phyloP scores from a whole-genome alignment of 116 monocot species.

The Dioscorea cayenensis region DNA sequence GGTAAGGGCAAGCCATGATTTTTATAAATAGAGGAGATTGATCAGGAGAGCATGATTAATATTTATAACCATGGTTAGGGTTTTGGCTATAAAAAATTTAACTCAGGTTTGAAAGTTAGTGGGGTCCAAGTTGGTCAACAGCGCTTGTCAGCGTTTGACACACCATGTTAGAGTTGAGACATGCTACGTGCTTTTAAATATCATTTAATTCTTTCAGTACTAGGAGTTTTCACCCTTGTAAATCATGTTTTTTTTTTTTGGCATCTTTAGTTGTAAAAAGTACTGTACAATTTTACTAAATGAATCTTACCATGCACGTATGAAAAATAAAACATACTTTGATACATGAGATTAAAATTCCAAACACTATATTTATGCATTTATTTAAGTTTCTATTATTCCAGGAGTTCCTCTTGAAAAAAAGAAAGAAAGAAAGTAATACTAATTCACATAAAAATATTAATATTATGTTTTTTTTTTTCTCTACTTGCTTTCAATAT shows the following conservation, averaged over 20 bases:
- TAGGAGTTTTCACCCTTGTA: neutral
- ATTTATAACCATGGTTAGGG: neutral
- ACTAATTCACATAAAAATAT: no score
- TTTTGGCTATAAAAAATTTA: neutral
- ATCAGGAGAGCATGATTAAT: no score
- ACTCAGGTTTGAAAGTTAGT: neutral
- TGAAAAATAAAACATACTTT: neutral
- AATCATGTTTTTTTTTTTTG: neutral
- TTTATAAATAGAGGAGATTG: neutral
- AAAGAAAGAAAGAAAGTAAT: no score
- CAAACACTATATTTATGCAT: no score
- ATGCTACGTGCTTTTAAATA: neutral
- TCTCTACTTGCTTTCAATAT: no score
- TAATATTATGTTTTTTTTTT: no score
- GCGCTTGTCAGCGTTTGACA: neutral
- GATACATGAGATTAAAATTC: no score
- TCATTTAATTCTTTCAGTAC: neutral
- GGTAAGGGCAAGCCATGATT: neutral
- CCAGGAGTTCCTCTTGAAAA: no score
- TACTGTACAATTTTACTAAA: neutral
- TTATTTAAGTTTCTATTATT: no score
- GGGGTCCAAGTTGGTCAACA: neutral
- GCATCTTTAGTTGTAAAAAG: neutral
- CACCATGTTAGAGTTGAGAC: neutral
- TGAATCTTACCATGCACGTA: no score